Evolutionary conservation across 2,329 filamentous ascomycete genomes (phyloP).

Genomic region (Exophiala viscosa): DNA sequence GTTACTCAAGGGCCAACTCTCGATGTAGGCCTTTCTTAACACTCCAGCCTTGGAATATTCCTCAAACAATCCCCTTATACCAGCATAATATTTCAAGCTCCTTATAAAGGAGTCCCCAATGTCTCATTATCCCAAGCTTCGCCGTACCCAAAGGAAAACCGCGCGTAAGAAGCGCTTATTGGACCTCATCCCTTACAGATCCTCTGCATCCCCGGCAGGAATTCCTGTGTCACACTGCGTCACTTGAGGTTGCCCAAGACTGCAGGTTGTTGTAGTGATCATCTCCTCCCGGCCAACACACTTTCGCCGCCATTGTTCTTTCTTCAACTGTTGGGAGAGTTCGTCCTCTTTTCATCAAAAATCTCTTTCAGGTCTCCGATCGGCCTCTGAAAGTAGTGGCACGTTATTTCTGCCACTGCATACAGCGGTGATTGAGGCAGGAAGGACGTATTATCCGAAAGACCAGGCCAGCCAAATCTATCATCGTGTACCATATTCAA

Average conservation of each 20-base stretch:
- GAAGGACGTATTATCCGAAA: too few relatives aligned
- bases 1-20: constrained; percentile 2
- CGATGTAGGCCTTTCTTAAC: constrained; percentile 18
- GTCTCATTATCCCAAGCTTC: constrained; percentile 16
- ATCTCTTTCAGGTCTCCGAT: background rate
- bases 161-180: constrained; percentile 26
- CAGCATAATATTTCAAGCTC: constrained; percentile 7
- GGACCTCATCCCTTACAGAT: constrained; percentile 18
- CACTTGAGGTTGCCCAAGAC: constrained; percentile 12
- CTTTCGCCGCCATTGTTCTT: constrained; percentile 4
- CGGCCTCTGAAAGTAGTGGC: background rate
- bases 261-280: constrained; percentile 22
- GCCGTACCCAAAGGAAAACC: constrained; percentile 18
- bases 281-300: constrained; percentile 15
- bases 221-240: constrained; percentile 22
- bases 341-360: constrained; percentile 1
- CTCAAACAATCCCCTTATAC: background rate
- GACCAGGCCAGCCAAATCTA: too few relatives aligned
- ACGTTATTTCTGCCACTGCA: too few relatives aligned
- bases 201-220: constrained; percentile 13
- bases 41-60: constrained; percentile 1
- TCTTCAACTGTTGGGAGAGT: constrained; percentile 8
- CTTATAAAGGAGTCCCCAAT: constrained; percentile 20
- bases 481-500: too few relatives aligned
- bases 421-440: too few relatives aligned